phyloP scores from a whole-genome alignment of 139 green algal species.

The Limnomonas spitsbergensis region DNA sequence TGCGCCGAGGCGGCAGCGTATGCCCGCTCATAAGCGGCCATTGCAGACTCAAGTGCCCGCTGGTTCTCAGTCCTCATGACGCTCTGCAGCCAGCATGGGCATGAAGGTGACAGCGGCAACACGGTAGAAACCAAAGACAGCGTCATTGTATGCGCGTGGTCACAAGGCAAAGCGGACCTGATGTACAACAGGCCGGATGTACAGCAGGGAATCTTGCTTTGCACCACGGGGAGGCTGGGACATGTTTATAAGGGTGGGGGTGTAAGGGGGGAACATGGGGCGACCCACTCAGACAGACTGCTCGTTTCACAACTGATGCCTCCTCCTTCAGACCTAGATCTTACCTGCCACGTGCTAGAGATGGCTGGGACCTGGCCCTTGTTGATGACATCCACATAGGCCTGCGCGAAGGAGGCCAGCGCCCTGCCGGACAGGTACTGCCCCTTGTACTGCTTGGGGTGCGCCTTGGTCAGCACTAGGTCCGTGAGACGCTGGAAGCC shows the following conservation, averaged over 20 bases:
- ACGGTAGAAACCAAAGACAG: neutral
- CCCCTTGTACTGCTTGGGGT: constrained; percentile 64
- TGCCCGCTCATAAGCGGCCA: constrained; percentile 23
- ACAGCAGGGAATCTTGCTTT: too few relatives aligned
- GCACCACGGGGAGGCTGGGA: too few relatives aligned
- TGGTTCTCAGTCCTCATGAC: constrained; percentile 42
- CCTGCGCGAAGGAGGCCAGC: constrained; percentile 35
- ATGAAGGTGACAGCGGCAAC: neutral
- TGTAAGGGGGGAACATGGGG: too few relatives aligned
- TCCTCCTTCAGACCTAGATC: too few relatives aligned
- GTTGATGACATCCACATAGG: constrained; percentile 86
- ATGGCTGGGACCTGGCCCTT: constrained; percentile 54
- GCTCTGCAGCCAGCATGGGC: constrained; percentile 1
- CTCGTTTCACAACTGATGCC: too few relatives aligned
- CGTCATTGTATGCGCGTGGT: too few relatives aligned
- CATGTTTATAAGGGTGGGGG: too few relatives aligned
- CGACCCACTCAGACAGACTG: too few relatives aligned
- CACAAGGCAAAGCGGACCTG: too few relatives aligned
- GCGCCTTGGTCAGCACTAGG: constrained; percentile 58
- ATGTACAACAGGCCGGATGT: too few relatives aligned
- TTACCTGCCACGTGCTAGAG: constrained; percentile 35
- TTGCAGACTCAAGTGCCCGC: constrained; percentile 30
- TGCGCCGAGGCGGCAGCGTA: neutral
- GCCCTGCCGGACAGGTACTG: constrained; percentile 56
- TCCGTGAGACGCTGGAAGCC: constrained; percentile 73